Base-by-base conservation (phyloP, 345 rosid species). In the Cardamine chenopodiifolia region DNA sequence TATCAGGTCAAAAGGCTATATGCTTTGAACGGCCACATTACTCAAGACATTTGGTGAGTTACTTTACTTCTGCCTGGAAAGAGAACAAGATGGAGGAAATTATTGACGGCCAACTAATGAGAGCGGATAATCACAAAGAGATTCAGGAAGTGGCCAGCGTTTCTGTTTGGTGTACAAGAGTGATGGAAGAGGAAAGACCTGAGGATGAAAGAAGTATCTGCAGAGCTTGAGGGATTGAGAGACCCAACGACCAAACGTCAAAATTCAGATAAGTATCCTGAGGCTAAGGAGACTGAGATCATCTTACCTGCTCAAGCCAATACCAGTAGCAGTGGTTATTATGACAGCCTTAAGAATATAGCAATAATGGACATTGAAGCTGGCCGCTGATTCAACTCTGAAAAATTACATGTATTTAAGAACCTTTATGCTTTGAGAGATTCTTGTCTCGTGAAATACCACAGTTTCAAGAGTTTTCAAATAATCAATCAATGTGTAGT, bases 121-220 rank as follows among this genome's bases (percentile, higher is more conserved):
- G 23, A 3, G 78, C 68, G n/a, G 55, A 19, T 0, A 72, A 66
- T 3, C 15, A 0, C 9, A 60, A 49, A 34, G 74, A 79, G 54
- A 12, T 84, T 0, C 49, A 18, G 0, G 69, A 48, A 45, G 77
- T 58, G 9, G 73, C 72, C 1, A 17, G 25, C 57, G 0, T 82
- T 8, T 73, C 80, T 8, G 11, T 20, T 5, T 28, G 18, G 14
- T 85, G 88, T 37, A 62, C 79, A 34, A 71, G 50, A 10, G 0
- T 74, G n/a, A 59, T 3, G 23, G 80, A 85, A 22, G 82, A 81
- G 18, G 75, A 79, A 26, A 71, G 78, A 28, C 85, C 86, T n/a
- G 14, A 32, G 15, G 29, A 85, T 79, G 82, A 79, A 75, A 28
- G 71, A 54, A 63, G 82, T 42, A 69, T 29, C 42, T n/a, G 62